These are phyloP conservation scores for Paraconiothyrium sp. DNA, from an alignment of 2,329 filamentous ascomycete genomes.

Conservation along the genomic window DNA sequence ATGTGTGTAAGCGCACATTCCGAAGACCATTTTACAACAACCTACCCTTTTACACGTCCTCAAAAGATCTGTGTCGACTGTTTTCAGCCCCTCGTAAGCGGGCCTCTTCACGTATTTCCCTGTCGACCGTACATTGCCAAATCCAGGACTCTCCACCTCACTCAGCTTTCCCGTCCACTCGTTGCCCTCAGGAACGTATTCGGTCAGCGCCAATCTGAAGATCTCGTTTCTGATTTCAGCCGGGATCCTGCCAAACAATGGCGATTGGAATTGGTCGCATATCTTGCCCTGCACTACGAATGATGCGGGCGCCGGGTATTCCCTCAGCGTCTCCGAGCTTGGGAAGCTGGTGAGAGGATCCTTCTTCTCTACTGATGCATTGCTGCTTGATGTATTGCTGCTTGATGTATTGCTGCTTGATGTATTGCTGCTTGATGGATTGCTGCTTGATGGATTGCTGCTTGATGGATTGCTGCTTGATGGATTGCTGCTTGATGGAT, in stretches of 20 bases:
- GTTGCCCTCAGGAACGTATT: slow-evolving; percentile 24
- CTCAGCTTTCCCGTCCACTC: slow-evolving; percentile 20
- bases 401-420: no score
- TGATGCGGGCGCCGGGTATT: slow-evolving; percentile 5
- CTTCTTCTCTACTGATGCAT: background rate
- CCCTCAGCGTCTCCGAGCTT: background rate
- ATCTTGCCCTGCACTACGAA: background rate
- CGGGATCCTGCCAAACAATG: slow-evolving; percentile 30
- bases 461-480: no score
- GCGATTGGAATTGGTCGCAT: slow-evolving; percentile 27
- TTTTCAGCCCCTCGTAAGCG: slow-evolving; percentile 34
- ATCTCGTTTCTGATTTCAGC: slow-evolving; percentile 34
- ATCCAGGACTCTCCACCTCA: slow-evolving; percentile 27
- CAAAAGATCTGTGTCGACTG: slow-evolving; percentile 40
- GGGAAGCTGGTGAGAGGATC: slow-evolving; percentile 2
- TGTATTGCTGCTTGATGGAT: no score
- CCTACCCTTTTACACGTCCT: slow-evolving; percentile 48
- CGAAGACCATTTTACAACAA: slow-evolving; percentile 3
- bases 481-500: no score
- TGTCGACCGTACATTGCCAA: slow-evolving; percentile 19
- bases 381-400: no score
- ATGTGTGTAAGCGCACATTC: background rate
- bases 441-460: no score
- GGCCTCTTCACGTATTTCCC: slow-evolving; percentile 17
- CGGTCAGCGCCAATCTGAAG: slow-evolving; percentile 28